Evolutionary conservation across 176 grass and related monocot genomes (phyloP).

Genomic region (Oryza officinalis): DNA sequence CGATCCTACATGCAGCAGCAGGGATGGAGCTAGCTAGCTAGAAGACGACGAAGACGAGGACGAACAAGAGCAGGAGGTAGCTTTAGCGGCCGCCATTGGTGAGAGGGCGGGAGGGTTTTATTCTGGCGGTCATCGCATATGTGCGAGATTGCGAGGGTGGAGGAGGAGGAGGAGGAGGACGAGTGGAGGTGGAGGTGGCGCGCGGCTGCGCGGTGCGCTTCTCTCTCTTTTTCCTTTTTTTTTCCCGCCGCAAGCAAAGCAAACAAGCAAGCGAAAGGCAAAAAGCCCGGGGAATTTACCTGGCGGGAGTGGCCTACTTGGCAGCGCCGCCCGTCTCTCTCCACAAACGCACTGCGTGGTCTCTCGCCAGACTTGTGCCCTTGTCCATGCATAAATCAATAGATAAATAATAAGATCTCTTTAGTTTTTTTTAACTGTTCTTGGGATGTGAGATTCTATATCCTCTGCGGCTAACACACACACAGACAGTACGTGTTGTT

Average conservation of each 20-base stretch:
- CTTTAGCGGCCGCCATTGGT: not conserved
- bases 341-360: not conserved
- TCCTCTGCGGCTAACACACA: not conserved
- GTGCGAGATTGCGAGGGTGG: not conserved
- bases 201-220: not conserved
- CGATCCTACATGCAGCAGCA: too few relatives aligned
- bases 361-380: too few relatives aligned
- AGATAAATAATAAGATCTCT: not conserved
- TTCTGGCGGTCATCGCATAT: not conserved
- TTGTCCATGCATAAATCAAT: not conserved
- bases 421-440: not conserved
- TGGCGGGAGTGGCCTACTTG: not conserved
- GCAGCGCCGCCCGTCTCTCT: not conserved
- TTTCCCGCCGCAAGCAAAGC: not conserved
- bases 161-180: not conserved
- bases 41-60: not conserved
- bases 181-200: not conserved
- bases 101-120: not conserved
- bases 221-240: not conserved
- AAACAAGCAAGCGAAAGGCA: not conserved
- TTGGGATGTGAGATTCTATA: not conserved
- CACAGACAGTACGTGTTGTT: not conserved
- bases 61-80: not conserved
- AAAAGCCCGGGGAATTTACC: not conserved
- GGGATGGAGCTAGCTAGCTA: too few relatives aligned